Conservation (phyloP, 148 eudicot species). For the Nepenthes mirabilis region DNA sequence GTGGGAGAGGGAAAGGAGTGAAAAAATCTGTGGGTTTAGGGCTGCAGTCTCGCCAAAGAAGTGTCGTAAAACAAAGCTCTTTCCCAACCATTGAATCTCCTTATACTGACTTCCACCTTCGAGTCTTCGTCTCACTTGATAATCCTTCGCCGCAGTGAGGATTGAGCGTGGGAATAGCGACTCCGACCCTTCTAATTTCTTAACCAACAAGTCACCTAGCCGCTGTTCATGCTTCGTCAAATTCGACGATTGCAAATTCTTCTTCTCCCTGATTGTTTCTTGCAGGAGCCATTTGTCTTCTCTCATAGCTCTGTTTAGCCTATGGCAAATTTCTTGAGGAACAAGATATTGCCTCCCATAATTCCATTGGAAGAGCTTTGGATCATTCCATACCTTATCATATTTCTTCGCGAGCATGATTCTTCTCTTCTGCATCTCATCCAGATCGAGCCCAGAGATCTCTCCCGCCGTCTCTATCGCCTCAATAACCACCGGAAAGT, state of each 20-base stretch:
- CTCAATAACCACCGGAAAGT: slow-evolving; percentile 42
- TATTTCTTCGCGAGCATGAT: slow-evolving; percentile 36
- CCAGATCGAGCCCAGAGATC: slow-evolving; percentile 38
- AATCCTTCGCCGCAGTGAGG: slow-evolving; percentile 37
- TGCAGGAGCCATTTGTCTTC: slow-evolving; percentile 50
- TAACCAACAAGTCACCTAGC: slow-evolving; percentile 26
- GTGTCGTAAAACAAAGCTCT: slow-evolving; percentile 33
- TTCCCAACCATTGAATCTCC: slow-evolving; percentile 74
- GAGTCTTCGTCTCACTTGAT: slow-evolving; percentile 39
- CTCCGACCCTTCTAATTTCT: slow-evolving; percentile 21
- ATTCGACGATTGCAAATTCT: slow-evolving; percentile 1
- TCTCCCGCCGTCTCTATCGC: slow-evolving; percentile 55
- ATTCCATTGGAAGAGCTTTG: slow-evolving; percentile 43
- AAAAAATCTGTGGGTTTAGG: slow-evolving; percentile 21
- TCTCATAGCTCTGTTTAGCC: slow-evolving; percentile 16
- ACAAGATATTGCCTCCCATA: slow-evolving; percentile 50
- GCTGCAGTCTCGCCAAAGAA: slow-evolving; percentile 32
- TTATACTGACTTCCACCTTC: slow-evolving; percentile 37
- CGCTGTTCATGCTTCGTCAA: slow-evolving; percentile 32
- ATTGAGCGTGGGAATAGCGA: slow-evolving; percentile 21
- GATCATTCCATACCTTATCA: slow-evolving; percentile 45
- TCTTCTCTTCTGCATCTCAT: slow-evolving; percentile 57
- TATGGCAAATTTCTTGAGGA: slow-evolving; percentile 30
- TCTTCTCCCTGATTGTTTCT: slow-evolving; percentile 36
- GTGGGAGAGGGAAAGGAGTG: slow-evolving; percentile 41